These are phyloP conservation scores for Hordeum vulgare DNA, from an alignment of 176 grass and related monocot genomes.

Conservation along the genomic window DNA sequence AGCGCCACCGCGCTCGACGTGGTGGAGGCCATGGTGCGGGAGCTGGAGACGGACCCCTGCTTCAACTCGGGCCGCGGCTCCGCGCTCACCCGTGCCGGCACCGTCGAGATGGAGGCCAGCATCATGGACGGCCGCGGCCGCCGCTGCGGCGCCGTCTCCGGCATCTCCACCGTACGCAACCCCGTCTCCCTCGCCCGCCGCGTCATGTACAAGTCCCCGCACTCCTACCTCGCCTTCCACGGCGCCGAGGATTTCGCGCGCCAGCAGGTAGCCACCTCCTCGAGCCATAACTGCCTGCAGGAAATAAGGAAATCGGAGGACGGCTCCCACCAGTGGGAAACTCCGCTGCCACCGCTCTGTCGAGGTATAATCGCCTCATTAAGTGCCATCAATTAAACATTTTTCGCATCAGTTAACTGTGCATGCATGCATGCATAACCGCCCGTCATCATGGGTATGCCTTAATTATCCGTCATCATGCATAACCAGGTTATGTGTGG, in stretches of 20 bases:
- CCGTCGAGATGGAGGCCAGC: conserved; percentile 98
- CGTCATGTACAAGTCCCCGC: conserved; percentile 83
- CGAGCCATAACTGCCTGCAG: too few relatives aligned
- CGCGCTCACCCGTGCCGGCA: conserved; percentile 66
- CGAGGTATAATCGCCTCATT: too few relatives aligned
- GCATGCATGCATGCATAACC: too few relatives aligned
- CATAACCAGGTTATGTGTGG: too few relatives aligned
- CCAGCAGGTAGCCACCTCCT: conserved; percentile 79
- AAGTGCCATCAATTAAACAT: too few relatives aligned
- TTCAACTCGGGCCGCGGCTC: conserved; percentile 90
- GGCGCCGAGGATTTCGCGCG: conserved; percentile 88
- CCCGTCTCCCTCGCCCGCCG: conserved; percentile 76
- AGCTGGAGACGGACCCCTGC: conserved; percentile 80
- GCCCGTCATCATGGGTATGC: too few relatives aligned
- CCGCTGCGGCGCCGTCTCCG: conserved; percentile 86
- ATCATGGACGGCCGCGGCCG: conserved; percentile 88
- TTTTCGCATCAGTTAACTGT: too few relatives aligned
- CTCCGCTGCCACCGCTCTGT: too few relatives aligned
- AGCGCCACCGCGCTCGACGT: conserved; percentile 46
- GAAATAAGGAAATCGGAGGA: too few relatives aligned
- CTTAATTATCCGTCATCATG: too few relatives aligned
- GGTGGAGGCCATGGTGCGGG: conserved; percentile 68
- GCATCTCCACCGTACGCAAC: conserved; percentile 73
- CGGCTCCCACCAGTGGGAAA: too few relatives aligned
- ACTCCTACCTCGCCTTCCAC: conserved; percentile 90